Conservation (phyloP, 495 filamentous ascomycete species). For the Pyrenula massariospora region DNA sequence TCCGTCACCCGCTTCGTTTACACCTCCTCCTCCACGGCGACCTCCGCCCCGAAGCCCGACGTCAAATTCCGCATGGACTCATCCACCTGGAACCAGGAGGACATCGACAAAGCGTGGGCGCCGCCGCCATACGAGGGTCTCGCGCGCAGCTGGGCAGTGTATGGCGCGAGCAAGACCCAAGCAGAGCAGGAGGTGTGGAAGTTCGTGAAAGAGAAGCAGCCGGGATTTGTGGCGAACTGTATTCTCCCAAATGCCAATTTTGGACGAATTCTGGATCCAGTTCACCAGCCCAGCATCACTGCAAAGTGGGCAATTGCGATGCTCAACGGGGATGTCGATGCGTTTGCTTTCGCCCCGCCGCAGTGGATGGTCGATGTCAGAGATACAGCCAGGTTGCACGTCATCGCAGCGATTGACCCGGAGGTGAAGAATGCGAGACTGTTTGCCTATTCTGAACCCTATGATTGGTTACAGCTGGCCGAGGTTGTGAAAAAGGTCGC, state of each 20-base stretch:
- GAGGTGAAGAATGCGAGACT: constrained; percentile 28
- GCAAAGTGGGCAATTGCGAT: not conserved
- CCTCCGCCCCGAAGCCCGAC: constrained; percentile 16
- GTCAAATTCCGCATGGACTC: constrained; percentile 15
- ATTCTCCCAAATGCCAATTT: not conserved
- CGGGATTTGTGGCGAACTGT: not conserved
- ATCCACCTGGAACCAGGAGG: constrained; percentile 36
- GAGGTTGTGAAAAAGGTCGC: constrained; percentile 7
- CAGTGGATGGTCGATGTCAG: constrained; percentile 31
- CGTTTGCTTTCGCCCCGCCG: not conserved
- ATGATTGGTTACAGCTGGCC: constrained; percentile 24
- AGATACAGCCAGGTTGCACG: constrained; percentile 35
- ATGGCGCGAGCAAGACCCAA: not conserved
- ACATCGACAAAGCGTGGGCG: constrained; percentile 27
- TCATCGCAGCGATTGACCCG: constrained; percentile 29
- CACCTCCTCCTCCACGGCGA: constrained; percentile 37
- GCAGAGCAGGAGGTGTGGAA: not conserved
- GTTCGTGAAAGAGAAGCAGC: not conserved
- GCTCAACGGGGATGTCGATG: not conserved
- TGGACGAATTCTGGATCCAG: not conserved
- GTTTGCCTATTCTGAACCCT: constrained; percentile 26
- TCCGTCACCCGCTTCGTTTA: constrained; percentile 38
- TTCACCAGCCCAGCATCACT: not conserved
- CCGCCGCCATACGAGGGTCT: constrained; percentile 6
- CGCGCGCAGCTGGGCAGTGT: not conserved